Percentiles rank a stretch among this genome's conserved stretches.
Evolutionary conservation across 2,329 filamentous ascomycete genomes (phyloP).

Genomic region (Nemania sp.): DNA sequence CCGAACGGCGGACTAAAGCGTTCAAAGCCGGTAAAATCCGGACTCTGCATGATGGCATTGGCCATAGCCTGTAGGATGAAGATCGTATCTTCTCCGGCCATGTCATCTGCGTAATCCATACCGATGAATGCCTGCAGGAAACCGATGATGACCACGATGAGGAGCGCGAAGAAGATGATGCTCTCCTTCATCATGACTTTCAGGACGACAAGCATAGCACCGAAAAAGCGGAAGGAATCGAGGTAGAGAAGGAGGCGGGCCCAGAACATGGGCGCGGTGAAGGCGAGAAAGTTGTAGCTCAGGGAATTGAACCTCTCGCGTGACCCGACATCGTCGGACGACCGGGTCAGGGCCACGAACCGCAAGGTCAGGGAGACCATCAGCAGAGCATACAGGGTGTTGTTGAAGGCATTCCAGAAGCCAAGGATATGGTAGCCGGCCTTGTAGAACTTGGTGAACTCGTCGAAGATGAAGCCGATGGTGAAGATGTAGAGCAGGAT

Average conservation of each 20-base stretch:
- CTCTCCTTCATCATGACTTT: conserved; percentile 96
- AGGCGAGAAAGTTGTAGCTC: conserved; percentile 92
- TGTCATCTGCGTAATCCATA: conserved; percentile 79
- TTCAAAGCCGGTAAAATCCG: conserved; percentile 88
- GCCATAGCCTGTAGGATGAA: conserved; percentile 84
- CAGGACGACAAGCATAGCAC: conserved; percentile 94
- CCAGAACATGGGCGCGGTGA: conserved; percentile 97
- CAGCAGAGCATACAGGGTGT: conserved; percentile 76
- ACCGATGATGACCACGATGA: conserved; percentile 79
- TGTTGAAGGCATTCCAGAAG: conserved; percentile 98
- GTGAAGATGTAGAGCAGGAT: conserved; percentile 89
- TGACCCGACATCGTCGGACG: conserved; percentile 49
- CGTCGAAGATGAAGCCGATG: conserved; percentile 85
- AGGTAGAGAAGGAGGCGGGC: conserved; percentile 88
- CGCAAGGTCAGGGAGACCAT: conserved; percentile 78
- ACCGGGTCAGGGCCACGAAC: conserved; percentile 73
- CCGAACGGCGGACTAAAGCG: conserved; percentile 91
- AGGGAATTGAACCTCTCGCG: conserved; percentile 72
- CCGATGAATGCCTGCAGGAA: conserved; percentile 96
- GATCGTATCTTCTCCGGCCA: conserved; percentile 66
- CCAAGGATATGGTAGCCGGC: conserved; percentile 87
- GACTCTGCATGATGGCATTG: conserved; percentile 88
- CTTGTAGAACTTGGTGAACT: conserved; percentile 88
- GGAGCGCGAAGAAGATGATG: conserved; percentile 91
- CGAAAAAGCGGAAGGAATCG: conserved; percentile 93